These are phyloP conservation scores for Penicillium brevicompactum DNA, from an alignment of 2,329 filamentous ascomycete species.

Conservation along the genomic window DNA sequence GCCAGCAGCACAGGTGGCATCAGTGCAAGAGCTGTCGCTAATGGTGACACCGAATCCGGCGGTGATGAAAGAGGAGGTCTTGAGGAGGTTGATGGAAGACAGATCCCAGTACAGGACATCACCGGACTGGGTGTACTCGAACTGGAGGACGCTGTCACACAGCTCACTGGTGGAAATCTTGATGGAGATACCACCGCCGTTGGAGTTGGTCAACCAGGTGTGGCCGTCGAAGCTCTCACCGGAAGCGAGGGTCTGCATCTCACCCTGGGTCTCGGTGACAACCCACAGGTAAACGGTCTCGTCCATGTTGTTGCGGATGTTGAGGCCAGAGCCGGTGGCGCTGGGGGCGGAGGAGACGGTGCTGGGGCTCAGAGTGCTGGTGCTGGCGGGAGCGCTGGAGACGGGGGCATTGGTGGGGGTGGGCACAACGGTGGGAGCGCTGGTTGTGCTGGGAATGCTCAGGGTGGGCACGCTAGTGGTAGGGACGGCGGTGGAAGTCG, in stretches of 20 bases:
- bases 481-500: neutral
- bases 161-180: slow-evolving; percentile 29
- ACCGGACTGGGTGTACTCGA: slow-evolving; percentile 34
- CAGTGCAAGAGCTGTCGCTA: slow-evolving; percentile 23
- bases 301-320: slow-evolving; percentile 31
- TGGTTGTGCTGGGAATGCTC: neutral
- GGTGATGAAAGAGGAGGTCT: slow-evolving; percentile 20
- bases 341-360: slow-evolving; percentile 3
- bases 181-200: slow-evolving; percentile 36
- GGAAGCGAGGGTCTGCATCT: slow-evolving; percentile 24
- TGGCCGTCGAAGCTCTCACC: slow-evolving; percentile 23
- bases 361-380: neutral
- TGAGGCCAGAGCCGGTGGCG: slow-evolving; percentile 21
- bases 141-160: slow-evolving; percentile 30
- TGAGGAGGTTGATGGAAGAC: slow-evolving; percentile 32
- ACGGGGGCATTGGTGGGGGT: slow-evolving; percentile 7
- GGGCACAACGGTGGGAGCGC: slow-evolving; percentile 6
- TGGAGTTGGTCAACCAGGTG: slow-evolving; percentile 31
- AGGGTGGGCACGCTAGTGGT: slow-evolving; percentile 1
- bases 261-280: slow-evolving; percentile 18
- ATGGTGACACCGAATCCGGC: slow-evolving; percentile 31
- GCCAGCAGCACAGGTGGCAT: slow-evolving; percentile 28
- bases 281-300: slow-evolving; percentile 32
- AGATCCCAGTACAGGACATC: slow-evolving; percentile 34
- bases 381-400: slow-evolving; percentile 1